Evolutionary conservation across 192 early-diverging fungal genomes (phyloP), one percentile per base, ranked within the genome.

Genomic region (Backusella morwellensis): DNA sequence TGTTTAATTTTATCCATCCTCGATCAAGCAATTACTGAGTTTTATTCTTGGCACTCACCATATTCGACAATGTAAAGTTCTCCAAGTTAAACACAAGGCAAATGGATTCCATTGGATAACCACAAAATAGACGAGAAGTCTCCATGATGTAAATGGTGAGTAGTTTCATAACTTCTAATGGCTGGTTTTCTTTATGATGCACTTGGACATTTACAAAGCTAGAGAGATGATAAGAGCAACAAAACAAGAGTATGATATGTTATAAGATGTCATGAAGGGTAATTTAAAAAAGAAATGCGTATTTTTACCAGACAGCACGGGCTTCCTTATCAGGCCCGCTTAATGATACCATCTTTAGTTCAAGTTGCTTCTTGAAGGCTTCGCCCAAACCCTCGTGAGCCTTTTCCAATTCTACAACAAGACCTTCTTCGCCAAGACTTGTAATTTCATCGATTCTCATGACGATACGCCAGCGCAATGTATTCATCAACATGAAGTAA

Each of bases 21-120:
- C 9, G 4, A n/a, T 21, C 12, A 19, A 68, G 72, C 14, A 44
- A 19, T 19, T 8, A 8, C n/a, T 34, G 26, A 77, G 66, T 21
- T 68, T 23, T 63, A 54, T 17, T 70, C 67, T 40, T 40, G 8
- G 9, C 38, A 73, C 66, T 52, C 42, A 79, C 78, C 85, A 95
- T 91, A 78, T 95, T 95, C 23, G 83, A 75, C 76, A 96, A 70
- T 12, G 90, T 84, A 75, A 96, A 94, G 9, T 89, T 89, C n/a
- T 88, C 91, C 72, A 95, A 86, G 77, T 97, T 93, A 75, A 96
- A 94, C 21, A 97, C 83, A 52, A 96, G 72, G 70, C 89, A 90
- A 2, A 87, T 86, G 29, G 91, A 90, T 80, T 94, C 93, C 44
- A 92, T 81, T 9, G 93, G 93, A 42, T 89, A 85, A 56, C 80